Evolutionary conservation across 2,329 filamentous ascomycete genomes (phyloP).

Genomic region (Truncatella angustata): DNA sequence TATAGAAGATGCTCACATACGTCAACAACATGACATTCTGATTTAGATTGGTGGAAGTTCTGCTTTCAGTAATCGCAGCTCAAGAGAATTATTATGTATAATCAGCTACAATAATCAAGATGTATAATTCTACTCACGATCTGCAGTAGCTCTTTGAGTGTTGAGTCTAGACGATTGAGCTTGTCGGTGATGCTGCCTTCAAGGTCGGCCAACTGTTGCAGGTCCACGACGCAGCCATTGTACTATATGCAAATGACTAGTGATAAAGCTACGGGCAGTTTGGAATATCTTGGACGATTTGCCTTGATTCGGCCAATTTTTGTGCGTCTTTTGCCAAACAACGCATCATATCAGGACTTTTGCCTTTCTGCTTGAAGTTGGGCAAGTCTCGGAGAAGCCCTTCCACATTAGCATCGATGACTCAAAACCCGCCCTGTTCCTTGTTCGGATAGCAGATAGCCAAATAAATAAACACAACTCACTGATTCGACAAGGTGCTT

Average conservation of each 20-base stretch:
- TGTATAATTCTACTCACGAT: not conserved
- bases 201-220: not conserved
- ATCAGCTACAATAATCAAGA: not conserved
- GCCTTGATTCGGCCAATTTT: not conserved
- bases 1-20: constrained; percentile 4
- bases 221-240: no score
- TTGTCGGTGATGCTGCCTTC: not conserved
- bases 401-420: not conserved
- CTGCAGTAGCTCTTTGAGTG: not conserved
- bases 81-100: not conserved
- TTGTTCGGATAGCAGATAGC: not conserved
- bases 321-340: not conserved
- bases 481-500: not conserved
- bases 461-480: not conserved
- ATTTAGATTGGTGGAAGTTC: not conserved
- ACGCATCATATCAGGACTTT: constrained; percentile 1
- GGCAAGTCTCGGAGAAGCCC: no score
- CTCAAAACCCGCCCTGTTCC: not conserved
- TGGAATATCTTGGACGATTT: not conserved
- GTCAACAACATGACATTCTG: not conserved
- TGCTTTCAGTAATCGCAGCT: not conserved
- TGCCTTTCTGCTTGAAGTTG: not conserved
- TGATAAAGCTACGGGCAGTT: not conserved
- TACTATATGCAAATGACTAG: not conserved
- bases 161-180: not conserved